phyloP scores from a whole-genome alignment of 2,329 filamentous ascomycete species.

The Balansia obtecta region DNA sequence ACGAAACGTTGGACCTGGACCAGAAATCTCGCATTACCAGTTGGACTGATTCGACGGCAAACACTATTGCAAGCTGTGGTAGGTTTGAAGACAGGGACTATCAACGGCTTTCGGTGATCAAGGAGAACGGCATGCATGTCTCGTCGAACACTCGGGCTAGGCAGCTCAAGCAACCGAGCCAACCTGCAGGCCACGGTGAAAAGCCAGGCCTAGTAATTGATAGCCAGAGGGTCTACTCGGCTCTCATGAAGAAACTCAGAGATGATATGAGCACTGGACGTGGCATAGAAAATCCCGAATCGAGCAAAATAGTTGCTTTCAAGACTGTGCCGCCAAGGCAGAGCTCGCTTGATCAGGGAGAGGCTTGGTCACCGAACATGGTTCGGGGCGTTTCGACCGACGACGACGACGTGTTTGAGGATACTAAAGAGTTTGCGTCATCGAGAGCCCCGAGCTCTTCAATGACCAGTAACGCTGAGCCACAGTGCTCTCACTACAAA shows the following conservation, averaged over 20 bases:
- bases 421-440: slow-evolving; percentile 1
- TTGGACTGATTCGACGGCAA: slow-evolving; percentile 53
- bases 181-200: slow-evolving; percentile 7
- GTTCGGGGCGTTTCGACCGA: slow-evolving; percentile 22
- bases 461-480: background rate
- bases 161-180: background rate
- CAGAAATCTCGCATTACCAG: slow-evolving; percentile 58
- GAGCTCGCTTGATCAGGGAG: slow-evolving; percentile 9
- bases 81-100: slow-evolving; percentile 31
- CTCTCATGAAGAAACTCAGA: slow-evolving; percentile 44
- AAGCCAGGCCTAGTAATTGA: slow-evolving; percentile 25
- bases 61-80: slow-evolving; percentile 35
- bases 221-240: slow-evolving; percentile 49
- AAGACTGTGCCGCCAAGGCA: slow-evolving; percentile 7
- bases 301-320: background rate
- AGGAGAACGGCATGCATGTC: slow-evolving; percentile 34
- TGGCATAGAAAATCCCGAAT: background rate
- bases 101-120: slow-evolving; percentile 52
- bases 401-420: slow-evolving; percentile 21
- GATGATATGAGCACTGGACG: slow-evolving; percentile 20
- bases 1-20: slow-evolving; percentile 27
- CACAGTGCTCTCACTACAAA: background rate
- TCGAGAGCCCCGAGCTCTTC: background rate
- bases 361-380: slow-evolving; percentile 15
- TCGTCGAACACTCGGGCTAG: slow-evolving; percentile 22